Percentiles rank a stretch among this genome's conserved stretches.
Conservation (phyloP, 768 basidiomycete species). For the Lentinula guzmanii region DNA sequence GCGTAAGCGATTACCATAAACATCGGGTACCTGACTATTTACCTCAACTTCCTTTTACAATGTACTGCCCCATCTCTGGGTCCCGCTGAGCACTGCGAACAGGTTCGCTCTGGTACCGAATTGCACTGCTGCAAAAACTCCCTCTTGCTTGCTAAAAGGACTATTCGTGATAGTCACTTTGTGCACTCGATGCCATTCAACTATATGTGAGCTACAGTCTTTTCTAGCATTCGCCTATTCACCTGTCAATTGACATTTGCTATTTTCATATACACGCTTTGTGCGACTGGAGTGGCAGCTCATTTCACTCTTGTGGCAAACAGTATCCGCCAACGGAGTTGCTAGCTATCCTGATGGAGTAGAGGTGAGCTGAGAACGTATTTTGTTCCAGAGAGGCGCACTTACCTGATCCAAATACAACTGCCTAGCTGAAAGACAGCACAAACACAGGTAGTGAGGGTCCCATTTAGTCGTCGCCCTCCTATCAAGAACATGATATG, state of each 20-base stretch:
- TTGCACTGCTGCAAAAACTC: background rate
- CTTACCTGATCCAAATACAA: background rate
- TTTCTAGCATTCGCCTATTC: too few relatives aligned
- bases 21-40: background rate
- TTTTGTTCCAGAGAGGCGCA: background rate
- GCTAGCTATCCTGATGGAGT: background rate
- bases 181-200: background rate
- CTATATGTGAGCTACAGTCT: background rate
- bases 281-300: too few relatives aligned
- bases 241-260: too few relatives aligned
- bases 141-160: background rate
- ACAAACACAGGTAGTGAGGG: background rate
- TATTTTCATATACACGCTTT: too few relatives aligned
- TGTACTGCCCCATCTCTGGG: background rate
- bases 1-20: slow-evolving; percentile 4
- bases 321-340: too few relatives aligned
- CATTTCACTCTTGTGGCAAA: too few relatives aligned
- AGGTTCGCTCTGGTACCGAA: background rate
- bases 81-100: background rate
- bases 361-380: background rate
- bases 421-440: background rate
- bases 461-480: background rate
- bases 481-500: background rate
- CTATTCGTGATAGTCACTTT: background rate
- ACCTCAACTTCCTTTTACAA: background rate